Base-by-base conservation (phyloP, 1,284 basidiomycete genomes). In the Moniliophthora roreri region DNA sequence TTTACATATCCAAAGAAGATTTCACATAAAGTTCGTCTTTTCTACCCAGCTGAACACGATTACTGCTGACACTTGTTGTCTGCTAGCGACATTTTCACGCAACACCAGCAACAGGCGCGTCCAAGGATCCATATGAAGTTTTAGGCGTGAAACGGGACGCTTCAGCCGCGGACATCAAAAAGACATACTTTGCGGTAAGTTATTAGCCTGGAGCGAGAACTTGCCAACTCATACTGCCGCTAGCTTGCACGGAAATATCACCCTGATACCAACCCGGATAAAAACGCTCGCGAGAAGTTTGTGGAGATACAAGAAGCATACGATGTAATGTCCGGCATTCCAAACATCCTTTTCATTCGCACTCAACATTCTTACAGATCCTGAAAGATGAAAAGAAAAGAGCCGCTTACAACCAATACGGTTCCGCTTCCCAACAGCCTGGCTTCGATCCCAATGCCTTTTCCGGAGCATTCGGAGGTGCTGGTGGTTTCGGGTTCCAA, bases 181-280 rank as follows among this genome's bases (percentile, higher is more conserved):
- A 97, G 71, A 82, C 84, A 1, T 99, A 99, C 72, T 99, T 98
- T 70, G 81, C 87, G 63, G 95, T 95, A 67, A 64, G 87, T 48
- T 38, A 21, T 24, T 49, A 21, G 24, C 15, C 24, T 51, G 34
- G 26, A 24, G 48, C 51, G 42, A 24, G 46, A 35, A 52, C 45
- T 34, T 49, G 23, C 63, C 49, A 45, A 52, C 53, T 58, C 28
- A 63, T 34, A 44, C 28, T 35, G 38, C 15, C 39, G 44, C 34
- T 63, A 98, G 92, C 88, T 99, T 59, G 97, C 97, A 26, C 91
- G 97, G 58, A 97, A 98, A 78, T 98, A 88, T 67, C 97, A 99
- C 72, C 97, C 97, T 0, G 97, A 99, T 66, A 95, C 95, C 18
- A 98, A 95, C 73, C 92, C 95, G 56, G 95, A 98, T 68, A 89